Base-by-base conservation (phyloP, 306 rosid genomes). In the Castanea crenata region DNA sequence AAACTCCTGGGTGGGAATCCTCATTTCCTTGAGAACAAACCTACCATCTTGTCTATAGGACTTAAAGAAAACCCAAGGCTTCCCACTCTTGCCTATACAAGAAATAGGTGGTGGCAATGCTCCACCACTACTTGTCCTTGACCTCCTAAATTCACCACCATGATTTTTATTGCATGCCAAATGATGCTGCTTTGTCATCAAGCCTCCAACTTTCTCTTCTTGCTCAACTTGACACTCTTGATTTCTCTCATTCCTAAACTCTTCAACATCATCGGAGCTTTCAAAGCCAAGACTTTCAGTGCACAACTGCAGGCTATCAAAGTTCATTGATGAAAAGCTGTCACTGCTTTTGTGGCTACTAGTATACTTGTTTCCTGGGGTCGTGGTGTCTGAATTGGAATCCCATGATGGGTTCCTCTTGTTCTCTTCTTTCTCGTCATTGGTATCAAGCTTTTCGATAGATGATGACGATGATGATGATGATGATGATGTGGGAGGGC, bases 281-380 rank as follows among this genome's bases (percentile, higher is more conserved):
- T 95, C 98, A 49, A 79, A 95, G 14, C 99, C 99, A 32, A 95
- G 94, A 56, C 99, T 96, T 84, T 95, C 99, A 0, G 99, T 95
- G 94, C 98, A 92, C n/a, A 89, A 81, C 32, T 89, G 97, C 87
- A 94, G 73, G 58, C 93, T 94, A 15, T 94, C 98, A 1, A 87
- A 86, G 72, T 73, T 94, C 79, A 81, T 84, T 2, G 92, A 85
- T 5, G 97, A 90, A 81, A 90, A 89, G 81, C 91, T 90, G 9
- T 80, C 90, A 25, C 90, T 80, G n/a, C 82, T 88, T 59, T 72
- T 88, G 74, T 85, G 96, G 32, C 67, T 68, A 18, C 70, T 67
- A 62, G 38, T 73, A 78, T 81, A 78, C 34, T 54, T 78, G 19
- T 79, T 32, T 44, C 46, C 31, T 69, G 74, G 71, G 32, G 59